Evolutionary conservation across 805 yeast species (phyloP).

Genomic region (Debaryomyces castellii): DNA sequence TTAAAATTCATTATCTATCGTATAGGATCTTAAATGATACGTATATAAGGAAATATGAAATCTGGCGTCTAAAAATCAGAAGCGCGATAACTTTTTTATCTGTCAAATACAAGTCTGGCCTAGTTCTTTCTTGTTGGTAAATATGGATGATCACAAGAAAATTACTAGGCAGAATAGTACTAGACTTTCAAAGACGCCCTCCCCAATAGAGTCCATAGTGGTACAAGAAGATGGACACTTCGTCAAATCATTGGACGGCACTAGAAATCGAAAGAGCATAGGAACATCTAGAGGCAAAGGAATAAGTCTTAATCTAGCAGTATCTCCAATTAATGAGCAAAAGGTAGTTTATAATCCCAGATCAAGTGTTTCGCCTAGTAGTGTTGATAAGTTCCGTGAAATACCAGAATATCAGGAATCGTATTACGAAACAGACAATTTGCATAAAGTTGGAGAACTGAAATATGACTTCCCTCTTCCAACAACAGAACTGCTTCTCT

Average conservation of each 20-base stretch:
- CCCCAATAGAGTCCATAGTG: not conserved
- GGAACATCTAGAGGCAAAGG: constrained; percentile 23
- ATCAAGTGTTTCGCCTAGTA: constrained; percentile 1
- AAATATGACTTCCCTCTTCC: constrained; percentile 33
- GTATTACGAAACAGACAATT: not conserved
- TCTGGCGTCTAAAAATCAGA: not conserved
- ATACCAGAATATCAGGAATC: constrained; percentile 5
- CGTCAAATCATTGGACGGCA: not conserved
- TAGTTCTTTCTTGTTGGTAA: not conserved
- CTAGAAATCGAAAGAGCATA: not conserved
- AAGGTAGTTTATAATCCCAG: not conserved
- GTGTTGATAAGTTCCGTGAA: not conserved
- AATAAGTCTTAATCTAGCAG: constrained; percentile 31
- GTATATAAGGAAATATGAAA: not conserved
- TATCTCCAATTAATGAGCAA: constrained; percentile 17
- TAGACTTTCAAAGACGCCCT: not conserved
- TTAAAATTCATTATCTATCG: not conserved
- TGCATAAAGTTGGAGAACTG: constrained; percentile 12
- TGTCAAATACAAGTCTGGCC: not conserved
- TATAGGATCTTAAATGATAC: not conserved
- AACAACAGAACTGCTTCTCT: constrained; percentile 23
- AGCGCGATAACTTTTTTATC: not conserved
- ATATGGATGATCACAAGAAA: not conserved
- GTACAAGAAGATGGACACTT: not conserved
- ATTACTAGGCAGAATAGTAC: not conserved